Base-by-base conservation (phyloP, 208 protist species). In the Trypanosoma mega region DNA sequence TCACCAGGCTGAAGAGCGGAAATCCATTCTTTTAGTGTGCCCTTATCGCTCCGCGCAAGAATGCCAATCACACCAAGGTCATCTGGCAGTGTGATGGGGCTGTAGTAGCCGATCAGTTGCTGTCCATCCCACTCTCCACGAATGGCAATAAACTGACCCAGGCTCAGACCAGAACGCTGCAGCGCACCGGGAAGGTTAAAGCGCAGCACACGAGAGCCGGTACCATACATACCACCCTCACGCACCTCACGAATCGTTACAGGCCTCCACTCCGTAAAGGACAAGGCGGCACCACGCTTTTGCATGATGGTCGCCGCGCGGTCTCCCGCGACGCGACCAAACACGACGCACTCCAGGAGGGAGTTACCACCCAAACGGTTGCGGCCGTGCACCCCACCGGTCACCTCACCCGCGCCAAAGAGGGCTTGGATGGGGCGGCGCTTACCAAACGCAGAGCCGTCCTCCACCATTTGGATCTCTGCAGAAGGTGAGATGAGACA, bases 291-390 rank as follows among this genome's bases (percentile, higher is more conserved):
- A 16, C 74, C 65, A 2, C 73, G 63, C 39, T 72, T 64, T 36
- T 87, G 74, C 26, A 87, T 61, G 36, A 87, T 84, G 23, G 80
- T 84, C 33, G 76, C 75, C 0, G 84, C 82, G 58, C 72, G 68
- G 54, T 79, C 73, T 16, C 94, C 94, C 6, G 87, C 90, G 49
- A 84, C 86, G 14, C 87, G 76, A 18, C 94, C 96, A 72, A 96
- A 97, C 14, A 98, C 97, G 16, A 97, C 91, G 57, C 92, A 98
- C 72, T 98, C 95, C 37, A 98, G 73, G 54, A 99, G 86, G 6
- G 93, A 97, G 77, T 99, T 99, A 43, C 98, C 98, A 41, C 88
- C 97, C 14, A 99, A 87, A 36, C 97, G 85, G 70, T 99, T 99
- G 16, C 68, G 58, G 50, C 98, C 97, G 74, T 99, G 98, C 50